These are phyloP conservation scores for Porcisia hertigi DNA, from an alignment of 208 protist species.

Conservation along the genomic window DNA sequence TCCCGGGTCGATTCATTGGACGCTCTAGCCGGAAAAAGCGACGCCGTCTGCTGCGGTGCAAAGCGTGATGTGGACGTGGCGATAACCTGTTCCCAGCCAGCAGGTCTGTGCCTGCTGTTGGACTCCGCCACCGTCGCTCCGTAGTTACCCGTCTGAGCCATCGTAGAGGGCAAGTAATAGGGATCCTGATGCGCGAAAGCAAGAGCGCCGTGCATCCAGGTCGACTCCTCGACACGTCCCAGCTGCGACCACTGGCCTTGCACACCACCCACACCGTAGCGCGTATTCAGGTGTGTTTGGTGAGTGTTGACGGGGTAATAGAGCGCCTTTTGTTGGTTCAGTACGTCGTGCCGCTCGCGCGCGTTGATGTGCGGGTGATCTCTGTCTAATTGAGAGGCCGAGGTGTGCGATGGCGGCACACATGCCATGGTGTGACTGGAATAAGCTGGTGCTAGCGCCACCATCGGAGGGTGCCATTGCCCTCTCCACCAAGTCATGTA, in stretches of 20 bases:
- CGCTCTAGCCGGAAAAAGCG: background rate
- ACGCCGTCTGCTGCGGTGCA: background rate
- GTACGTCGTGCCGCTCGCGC: background rate
- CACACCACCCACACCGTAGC: background rate
- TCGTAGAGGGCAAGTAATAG: background rate
- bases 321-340: background rate
- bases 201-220: background rate
- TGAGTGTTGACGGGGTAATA: background rate
- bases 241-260: background rate
- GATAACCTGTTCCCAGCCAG: background rate
- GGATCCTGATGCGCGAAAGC: background rate
- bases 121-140: background rate
- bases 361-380: background rate
- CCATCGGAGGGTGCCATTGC: background rate
- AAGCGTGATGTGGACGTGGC: background rate
- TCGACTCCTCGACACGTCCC: background rate
- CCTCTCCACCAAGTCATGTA: background rate
- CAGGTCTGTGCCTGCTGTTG: background rate
- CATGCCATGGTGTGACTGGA: background rate
- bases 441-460: background rate
- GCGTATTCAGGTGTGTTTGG: background rate
- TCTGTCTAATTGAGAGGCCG: background rate
- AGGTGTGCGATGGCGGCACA: background rate
- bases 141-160: background rate
- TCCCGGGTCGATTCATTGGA: background rate